Evolutionary conservation across 1,139 yeast species (phyloP), one percentile per base, ranked within the genome.

Genomic region (Sugiyamaella pinicola): DNA sequence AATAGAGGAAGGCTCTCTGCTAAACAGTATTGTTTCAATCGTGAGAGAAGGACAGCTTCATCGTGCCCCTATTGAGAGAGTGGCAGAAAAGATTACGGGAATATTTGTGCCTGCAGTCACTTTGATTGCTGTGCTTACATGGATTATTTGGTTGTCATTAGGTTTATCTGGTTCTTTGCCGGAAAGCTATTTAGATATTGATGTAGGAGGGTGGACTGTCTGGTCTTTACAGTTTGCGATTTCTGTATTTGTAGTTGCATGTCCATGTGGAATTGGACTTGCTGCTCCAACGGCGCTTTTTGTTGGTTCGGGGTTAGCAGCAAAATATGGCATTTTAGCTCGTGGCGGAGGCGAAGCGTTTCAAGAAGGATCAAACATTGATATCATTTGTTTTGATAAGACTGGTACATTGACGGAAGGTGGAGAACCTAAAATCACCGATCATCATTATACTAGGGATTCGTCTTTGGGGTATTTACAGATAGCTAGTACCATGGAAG

Each of bases 271-370:
- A 1, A 76, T 88, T 46, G 96, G 96, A 4, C 74, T 89, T 43
- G 96, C 96, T 13, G 96, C 96, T 0, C 96, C 96, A 1, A 87
- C 96, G 2, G 96, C 96, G 0, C 78, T 88, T 29, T 87, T 86
- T 84, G 95, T 88, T 4, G 96, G 96, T 15, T 84, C 95, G 10
- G 95, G 96, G 1, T 77, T 87, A 17, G 95, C 95, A 24, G 96
- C 96, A 0, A 75, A 79, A 35, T 74, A 82, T 64, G 95, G 95
- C n/a, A 83, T 86, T 47, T 72, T 86, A 46, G 90, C 87, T 1
- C 79, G 84, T 62, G 93, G 93, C 31, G 95, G 95, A 10, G 95
- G 95, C 43, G 83, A 82, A 49, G 90, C 93, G 1, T 85, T 86
- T 64, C 91, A 86, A 68, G 89, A 86, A 63, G 91, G 86, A 1